Percentiles rank a stretch among this genome's conserved stretches.
Evolutionary conservation across 1,139 yeast species (phyloP).

Genomic region (Insectozyma bohioensis): DNA sequence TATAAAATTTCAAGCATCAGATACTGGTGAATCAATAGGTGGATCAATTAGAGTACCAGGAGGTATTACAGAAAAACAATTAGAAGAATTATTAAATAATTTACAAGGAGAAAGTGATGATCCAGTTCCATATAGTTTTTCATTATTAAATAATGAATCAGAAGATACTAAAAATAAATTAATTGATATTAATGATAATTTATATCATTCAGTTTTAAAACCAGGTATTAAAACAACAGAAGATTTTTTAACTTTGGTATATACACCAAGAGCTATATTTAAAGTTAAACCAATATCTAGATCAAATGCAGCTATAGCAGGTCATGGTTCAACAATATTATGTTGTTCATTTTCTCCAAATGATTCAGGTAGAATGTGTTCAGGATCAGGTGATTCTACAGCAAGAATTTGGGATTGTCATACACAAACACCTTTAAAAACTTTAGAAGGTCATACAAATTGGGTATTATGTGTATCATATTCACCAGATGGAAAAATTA

Average conservation of each 20-base stretch:
- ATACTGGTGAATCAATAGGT: conserved; percentile 87
- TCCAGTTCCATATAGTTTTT: conserved; percentile 87
- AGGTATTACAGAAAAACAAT: conserved; percentile 77
- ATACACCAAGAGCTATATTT: conserved; percentile 93
- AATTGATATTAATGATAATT: conserved; percentile 73
- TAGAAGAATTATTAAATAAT: conserved; percentile 83
- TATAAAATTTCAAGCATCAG: conserved; percentile 88
- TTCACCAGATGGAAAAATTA: conserved; percentile 87
- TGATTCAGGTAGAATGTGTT: conserved; percentile 80
- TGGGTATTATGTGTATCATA: conserved; percentile 96
- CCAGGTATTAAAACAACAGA: conserved; percentile 90
- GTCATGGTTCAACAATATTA: conserved; percentile 91
- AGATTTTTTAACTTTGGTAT: conserved; percentile 86
- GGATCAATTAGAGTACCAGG: conserved; percentile 93
- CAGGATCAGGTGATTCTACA: conserved; percentile 98
- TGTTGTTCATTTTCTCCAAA: conserved; percentile 94
- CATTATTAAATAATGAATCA: conserved; percentile 52
- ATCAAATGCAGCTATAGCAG: conserved; percentile 89
- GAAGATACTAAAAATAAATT: conserved; percentile 38
- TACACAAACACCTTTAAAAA: conserved; percentile 85
- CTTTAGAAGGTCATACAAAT: conserved; percentile 81
- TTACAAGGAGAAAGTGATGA: conserved; percentile 68
- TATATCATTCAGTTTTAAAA: conserved; percentile 76
- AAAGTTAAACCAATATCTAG: conserved; percentile 90
- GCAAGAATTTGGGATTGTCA: conserved; percentile 98